These are phyloP conservation scores for Saturnispora serradocipensis DNA, from an alignment of 805 yeast genomes.

Conservation along the genomic window DNA sequence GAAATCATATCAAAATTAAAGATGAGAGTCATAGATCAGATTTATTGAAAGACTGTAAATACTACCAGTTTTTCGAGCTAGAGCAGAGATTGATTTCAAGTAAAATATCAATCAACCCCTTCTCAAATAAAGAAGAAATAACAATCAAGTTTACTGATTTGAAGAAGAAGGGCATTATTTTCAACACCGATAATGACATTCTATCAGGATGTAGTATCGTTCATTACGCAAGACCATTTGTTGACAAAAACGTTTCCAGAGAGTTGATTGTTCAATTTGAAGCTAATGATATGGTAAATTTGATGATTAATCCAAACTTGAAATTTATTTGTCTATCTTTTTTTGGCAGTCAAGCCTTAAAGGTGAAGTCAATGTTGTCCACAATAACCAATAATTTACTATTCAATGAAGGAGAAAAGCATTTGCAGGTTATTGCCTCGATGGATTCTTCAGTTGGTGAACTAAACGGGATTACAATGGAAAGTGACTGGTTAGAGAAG, in stretches of 20 bases:
- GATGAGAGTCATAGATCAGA: constrained; percentile 47
- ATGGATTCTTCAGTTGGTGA: constrained; percentile 15
- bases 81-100: constrained; percentile 62
- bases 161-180: constrained; percentile 27
- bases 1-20: constrained; percentile 38
- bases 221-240: constrained; percentile 38
- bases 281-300: constrained; percentile 21
- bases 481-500: constrained; percentile 21
- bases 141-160: constrained; percentile 41
- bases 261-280: constrained; percentile 36
- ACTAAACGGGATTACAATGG: constrained; percentile 24
- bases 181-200: constrained; percentile 12
- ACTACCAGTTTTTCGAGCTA: constrained; percentile 64
- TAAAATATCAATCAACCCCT: constrained; percentile 43
- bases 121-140: constrained; percentile 46
- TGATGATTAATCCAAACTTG: constrained; percentile 27
- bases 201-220: constrained; percentile 16
- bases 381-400: constrained; percentile 20
- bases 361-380: constrained; percentile 15
- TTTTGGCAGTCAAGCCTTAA: constrained; percentile 21
- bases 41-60: constrained; percentile 61
- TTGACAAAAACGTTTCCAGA: constrained; percentile 29
- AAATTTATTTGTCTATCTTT: constrained; percentile 19
- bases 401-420: constrained; percentile 17
- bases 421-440: constrained; percentile 17